Evolutionary conservation across 306 rosid genomes (phyloP), one percentile per base, ranked within the genome.

Genomic region (Carpinus fangiana): DNA sequence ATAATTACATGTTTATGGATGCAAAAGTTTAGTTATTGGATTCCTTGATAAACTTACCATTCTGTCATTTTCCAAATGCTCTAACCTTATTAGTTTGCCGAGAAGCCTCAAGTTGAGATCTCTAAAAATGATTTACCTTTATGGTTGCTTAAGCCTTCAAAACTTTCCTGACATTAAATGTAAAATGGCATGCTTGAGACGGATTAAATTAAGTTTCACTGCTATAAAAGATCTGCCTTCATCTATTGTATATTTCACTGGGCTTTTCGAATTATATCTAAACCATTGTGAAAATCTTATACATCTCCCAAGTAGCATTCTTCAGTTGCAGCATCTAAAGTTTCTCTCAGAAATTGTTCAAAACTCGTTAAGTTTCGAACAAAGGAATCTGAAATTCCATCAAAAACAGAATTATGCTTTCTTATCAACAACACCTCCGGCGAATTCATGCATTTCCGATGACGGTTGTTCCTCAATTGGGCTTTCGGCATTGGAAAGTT

Each of bases 1-100:
- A 4, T 81, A 84, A 80, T 78, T 84, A 21, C 73, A 76, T 68
- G 79, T 80, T 43, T 69, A 28, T 28, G 31, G 31, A 28, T 81
- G 84, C 36, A 14, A 36, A 9, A 75, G 53, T 62, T 12, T 81
- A 51, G 46, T 38, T 36, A 23, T 81, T 53, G 85, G 85, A 5
- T 45, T 48, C 53, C 84, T 76, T 23, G 50, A 31, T 72, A n/a
- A 70, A 2, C 81, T 76, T 70, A 55, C 48, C 47, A 56, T 43
- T 54, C 75, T 75, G 51, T 74, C 78, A 55, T 26, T 11, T 72
- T 62, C 17, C 0, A 5, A 12, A 3, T 81, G 85, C 26, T 0
- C 34, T 11, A 54, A 54, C 38, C 81, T 81, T 50, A 83, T 70
- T 21, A 77, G 73, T 0, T 20, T 56, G 3, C 62, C 62, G 20